Evolutionary conservation across 768 basidiomycete genomes (phyloP).

Genomic region (Suillus occidentalis): DNA sequence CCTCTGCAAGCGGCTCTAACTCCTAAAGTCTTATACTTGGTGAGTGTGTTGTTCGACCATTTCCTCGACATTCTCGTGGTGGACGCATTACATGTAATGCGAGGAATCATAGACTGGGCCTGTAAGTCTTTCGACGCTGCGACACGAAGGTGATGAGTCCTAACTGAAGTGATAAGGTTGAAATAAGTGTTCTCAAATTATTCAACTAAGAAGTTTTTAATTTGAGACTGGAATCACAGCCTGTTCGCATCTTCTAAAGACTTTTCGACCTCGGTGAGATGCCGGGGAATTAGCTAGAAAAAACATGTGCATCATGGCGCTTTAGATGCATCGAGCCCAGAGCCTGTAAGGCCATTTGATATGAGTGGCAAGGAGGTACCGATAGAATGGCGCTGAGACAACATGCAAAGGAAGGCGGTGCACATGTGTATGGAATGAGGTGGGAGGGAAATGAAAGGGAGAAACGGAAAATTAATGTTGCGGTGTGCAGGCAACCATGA

Average conservation of each 20-base stretch:
- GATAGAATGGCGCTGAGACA: background rate
- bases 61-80: background rate
- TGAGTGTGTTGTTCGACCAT: background rate
- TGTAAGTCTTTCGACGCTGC: background rate
- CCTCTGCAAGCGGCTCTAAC: background rate
- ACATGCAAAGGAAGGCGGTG: background rate
- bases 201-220: background rate
- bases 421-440: background rate
- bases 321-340: background rate
- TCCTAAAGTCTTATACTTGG: background rate
- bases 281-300: background rate
- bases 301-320: background rate
- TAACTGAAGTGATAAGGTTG: background rate
- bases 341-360: background rate
- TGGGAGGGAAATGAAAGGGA: background rate
- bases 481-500: background rate
- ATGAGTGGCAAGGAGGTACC: background rate
- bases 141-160: background rate
- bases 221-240: background rate
- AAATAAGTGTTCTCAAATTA: background rate
- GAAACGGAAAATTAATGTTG: background rate
- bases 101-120: background rate
- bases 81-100: background rate
- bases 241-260: background rate
- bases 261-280: background rate